A percentile compares a stretch with the other conserved stretches of the same genome.
phyloP scores from a whole-genome alignment of 257 asterid genomes.

The Fraxinus pennsylvanica region DNA sequence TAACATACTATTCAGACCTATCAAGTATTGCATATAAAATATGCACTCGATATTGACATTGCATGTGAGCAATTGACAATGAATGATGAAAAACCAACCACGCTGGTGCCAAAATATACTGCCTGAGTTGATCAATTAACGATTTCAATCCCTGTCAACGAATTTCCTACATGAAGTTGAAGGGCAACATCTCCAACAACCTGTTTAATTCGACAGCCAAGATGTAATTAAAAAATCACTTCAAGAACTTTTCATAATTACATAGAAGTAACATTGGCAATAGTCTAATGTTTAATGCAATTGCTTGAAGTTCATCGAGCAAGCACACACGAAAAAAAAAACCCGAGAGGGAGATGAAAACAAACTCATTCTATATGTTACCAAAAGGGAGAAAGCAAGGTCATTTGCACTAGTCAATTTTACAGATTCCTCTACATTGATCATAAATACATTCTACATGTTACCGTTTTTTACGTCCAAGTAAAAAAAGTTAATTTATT shows the following conservation, averaged over 20 bases:
- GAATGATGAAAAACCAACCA: neutral
- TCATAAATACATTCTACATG: too few species aligned
- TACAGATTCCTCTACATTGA: neutral
- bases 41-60: neutral
- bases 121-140: conserved; percentile 53
- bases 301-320: neutral
- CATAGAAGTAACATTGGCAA: neutral
- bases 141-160: conserved; percentile 63
- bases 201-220: conserved; percentile 38
- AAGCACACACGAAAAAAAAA: neutral
- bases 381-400: neutral
- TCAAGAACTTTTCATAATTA: neutral
- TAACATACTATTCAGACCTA: neutral
- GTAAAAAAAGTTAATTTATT: too few species aligned
- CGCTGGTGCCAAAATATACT: neutral
- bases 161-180: conserved; percentile 58
- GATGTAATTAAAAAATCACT: neutral
- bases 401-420: neutral
- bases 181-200: conserved; percentile 85
- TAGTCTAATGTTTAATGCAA: neutral
- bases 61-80: neutral
- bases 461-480: too few species aligned
- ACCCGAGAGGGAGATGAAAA: neutral
- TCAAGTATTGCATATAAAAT: neutral
- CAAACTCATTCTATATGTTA: too few species aligned